Percentiles rank a stretch among this genome's conserved stretches.
These are phyloP conservation scores for Boletus smithii DNA, from an alignment of 1,284 basidiomycete genomes.

Conservation along the genomic window DNA sequence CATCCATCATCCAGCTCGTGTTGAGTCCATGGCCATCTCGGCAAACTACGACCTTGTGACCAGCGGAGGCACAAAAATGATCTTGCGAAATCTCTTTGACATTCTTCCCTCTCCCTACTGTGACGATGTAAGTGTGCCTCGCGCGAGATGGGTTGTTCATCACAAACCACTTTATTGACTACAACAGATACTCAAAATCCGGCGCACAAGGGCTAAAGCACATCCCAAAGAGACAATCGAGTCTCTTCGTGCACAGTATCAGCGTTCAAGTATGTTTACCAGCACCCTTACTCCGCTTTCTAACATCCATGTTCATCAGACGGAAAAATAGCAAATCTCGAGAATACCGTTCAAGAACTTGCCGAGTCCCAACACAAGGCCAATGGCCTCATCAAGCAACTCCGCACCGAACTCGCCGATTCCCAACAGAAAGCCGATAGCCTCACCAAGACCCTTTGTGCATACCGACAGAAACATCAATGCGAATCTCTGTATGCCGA, in stretches of 20 bases:
- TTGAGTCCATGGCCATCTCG: neutral
- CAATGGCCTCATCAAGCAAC: too few relatives aligned
- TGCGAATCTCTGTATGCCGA: constrained; percentile 4
- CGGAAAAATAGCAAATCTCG: neutral
- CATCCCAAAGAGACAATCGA: neutral
- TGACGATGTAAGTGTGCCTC: neutral
- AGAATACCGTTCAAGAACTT: neutral
- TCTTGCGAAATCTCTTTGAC: too few relatives aligned
- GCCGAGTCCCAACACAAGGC: neutral
- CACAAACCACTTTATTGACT: too few relatives aligned
- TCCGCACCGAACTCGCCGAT: neutral
- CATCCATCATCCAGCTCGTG: neutral
- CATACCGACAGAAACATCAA: constrained; percentile 5
- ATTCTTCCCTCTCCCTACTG: neutral
- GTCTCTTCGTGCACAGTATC: too few relatives aligned
- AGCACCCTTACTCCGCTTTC: neutral
- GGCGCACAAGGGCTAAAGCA: neutral
- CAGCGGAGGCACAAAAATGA: neutral
- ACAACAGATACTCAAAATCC: neutral
- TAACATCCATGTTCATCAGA: constrained; percentile 2
- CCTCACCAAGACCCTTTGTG: constrained; percentile 1
- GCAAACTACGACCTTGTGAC: neutral
- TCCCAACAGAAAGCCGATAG: neutral
- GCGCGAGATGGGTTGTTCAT: too few relatives aligned
- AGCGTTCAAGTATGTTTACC: neutral